Evolutionary conservation across 257 asterid species (phyloP).

Genomic region (Solanum ossicruentum): DNA sequence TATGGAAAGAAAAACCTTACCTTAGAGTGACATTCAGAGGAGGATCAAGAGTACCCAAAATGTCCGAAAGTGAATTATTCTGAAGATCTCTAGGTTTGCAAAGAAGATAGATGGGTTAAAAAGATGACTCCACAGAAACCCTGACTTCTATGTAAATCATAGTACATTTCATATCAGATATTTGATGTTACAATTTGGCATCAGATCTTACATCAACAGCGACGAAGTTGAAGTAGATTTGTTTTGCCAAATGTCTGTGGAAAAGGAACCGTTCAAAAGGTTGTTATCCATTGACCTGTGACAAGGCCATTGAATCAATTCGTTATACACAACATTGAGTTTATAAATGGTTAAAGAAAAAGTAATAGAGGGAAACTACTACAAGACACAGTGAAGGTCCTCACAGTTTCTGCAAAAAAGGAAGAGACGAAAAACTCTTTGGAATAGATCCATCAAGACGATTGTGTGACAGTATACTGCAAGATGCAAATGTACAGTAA

Average conservation of each 20-base stretch:
- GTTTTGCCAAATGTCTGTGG: slow-evolving; percentile 70
- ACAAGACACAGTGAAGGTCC: slow-evolving; percentile 12
- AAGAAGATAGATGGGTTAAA: background rate
- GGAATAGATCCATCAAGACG: slow-evolving; percentile 71
- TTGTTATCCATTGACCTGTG: slow-evolving; percentile 76
- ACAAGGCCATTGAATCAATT: background rate
- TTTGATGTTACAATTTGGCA: background rate
- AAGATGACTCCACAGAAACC: background rate
- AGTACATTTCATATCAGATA: background rate
- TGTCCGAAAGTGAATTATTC: slow-evolving; percentile 41
- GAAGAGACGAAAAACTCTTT: slow-evolving; percentile 60
- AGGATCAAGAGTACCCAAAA: slow-evolving; percentile 31
- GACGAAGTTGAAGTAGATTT: slow-evolving; percentile 36
- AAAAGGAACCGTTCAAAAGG: slow-evolving; percentile 65
- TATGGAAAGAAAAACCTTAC: slow-evolving; percentile 20
- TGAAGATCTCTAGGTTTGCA: slow-evolving; percentile 61
- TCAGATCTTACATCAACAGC: slow-evolving; percentile 53
- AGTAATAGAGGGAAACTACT: background rate
- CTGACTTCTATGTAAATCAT: background rate
- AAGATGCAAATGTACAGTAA: background rate
- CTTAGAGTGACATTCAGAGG: slow-evolving; percentile 60
- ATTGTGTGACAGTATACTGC: slow-evolving; percentile 78
- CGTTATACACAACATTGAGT: background rate
- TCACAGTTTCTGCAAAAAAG: slow-evolving; percentile 71
- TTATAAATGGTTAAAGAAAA: background rate